Evolutionary conservation across 495 filamentous ascomycete genomes (phyloP).

Genomic region (Xylaria telfairii): DNA sequence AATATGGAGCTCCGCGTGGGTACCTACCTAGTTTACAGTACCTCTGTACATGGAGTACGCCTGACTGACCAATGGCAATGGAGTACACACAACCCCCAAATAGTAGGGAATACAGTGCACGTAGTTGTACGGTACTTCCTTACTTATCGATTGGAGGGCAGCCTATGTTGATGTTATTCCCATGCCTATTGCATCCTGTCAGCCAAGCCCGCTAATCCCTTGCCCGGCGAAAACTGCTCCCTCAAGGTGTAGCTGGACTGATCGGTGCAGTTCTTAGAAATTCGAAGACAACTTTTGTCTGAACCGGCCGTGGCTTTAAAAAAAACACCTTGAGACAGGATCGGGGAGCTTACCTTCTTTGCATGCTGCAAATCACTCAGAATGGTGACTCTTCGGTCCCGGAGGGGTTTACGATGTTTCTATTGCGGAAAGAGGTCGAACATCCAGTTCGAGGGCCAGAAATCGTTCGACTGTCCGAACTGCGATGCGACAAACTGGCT

Average conservation of each 20-base stretch:
- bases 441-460: constrained; percentile 55
- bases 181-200: background rate
- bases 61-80: no score
- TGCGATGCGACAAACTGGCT: constrained; percentile 86
- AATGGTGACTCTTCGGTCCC: constrained; percentile 46
- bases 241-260: constrained; percentile 3
- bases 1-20: background rate
- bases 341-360: constrained; percentile 12
- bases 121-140: background rate
- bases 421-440: constrained; percentile 73
- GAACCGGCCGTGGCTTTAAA: background rate
- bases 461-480: constrained; percentile 70
- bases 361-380: constrained; percentile 14
- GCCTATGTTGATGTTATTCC: background rate
- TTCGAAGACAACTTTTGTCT: background rate
- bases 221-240: constrained; percentile 9
- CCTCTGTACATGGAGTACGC: no score
- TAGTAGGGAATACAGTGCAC: no score
- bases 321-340: constrained; percentile 7
- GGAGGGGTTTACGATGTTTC: constrained; percentile 67
- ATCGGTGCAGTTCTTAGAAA: background rate
- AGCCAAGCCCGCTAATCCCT: constrained; percentile 10
- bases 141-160: background rate
- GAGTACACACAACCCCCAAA: no score
- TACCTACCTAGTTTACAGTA: no score